Evolutionary conservation across 352 stramenopile species (phyloP), one percentile per base, ranked within the genome.

Genomic region (Pythium rishiriense): DNA sequence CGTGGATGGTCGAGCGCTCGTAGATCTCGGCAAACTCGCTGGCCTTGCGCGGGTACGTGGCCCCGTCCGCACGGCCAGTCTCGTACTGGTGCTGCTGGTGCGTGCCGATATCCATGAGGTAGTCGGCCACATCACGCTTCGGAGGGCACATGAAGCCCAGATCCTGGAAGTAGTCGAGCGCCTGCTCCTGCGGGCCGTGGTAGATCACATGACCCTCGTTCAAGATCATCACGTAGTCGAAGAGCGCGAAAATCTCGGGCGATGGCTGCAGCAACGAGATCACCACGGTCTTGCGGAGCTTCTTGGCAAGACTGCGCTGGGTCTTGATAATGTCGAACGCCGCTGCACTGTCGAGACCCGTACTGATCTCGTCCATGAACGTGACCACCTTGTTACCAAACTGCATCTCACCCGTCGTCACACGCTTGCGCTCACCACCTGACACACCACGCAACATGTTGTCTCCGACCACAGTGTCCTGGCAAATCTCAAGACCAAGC

Each of bases 331-430:
- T 97, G 55, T 97, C 89, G 64, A 49, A 67, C 4, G 60, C 29
- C 4, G 60, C 60, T 3, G 60, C 60, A 47, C 51, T 62, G 43
- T 67, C 90, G 17, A 98, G 75, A 10, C 91, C 91, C 26, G 87
- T 97, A 55, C 76, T 90, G 62, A 98, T 94, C 72, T 93, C 81
- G 71, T 98, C 90, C 62, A 78, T 78, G 47, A 88, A 84, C n/a
- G 80, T 57, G 17, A 96, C 76, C 21, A 65, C 70, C 54, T 72
- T 66, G 25, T 64, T 61, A 28, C 69, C 65, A 37, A 85, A 74
- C 37, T 92, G 68, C 74, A 98, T 97, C 75, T 83, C 71, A 52
- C 73, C 75, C 0, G 66, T 64, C 37, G 63, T 70, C 55, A 70
- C 63, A 50, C 63, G 63, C 55, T 70, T 70, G 37, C 52, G 62